Evolutionary conservation across 2,329 filamentous ascomycete genomes (phyloP).

Genomic region (Aspergillus brunneoviolaceus): DNA sequence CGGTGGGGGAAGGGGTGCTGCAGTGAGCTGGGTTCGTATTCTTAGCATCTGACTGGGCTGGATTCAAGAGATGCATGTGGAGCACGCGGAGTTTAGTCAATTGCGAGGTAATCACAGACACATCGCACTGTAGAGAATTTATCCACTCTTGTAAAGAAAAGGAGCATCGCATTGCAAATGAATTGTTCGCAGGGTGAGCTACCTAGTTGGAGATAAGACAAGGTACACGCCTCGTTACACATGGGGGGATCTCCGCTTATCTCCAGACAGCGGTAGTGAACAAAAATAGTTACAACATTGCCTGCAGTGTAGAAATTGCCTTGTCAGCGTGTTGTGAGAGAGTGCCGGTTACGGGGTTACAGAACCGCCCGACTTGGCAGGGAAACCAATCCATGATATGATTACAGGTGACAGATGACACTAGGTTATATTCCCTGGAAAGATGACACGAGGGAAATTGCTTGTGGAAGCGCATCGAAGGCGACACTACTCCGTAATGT

Average conservation of each 20-base stretch:
- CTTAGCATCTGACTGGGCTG: conserved; percentile 1
- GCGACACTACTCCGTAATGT: not conserved
- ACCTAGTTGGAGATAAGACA: not conserved
- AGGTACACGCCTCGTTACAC: not conserved
- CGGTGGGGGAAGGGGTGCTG: not conserved
- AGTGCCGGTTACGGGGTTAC: conserved; percentile 7
- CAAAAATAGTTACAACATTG: no score
- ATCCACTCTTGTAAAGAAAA: not conserved
- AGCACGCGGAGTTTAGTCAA: not conserved
- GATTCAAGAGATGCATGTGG: not conserved
- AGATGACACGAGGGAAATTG: not conserved
- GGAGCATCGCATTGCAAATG: not conserved
- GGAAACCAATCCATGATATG: not conserved
- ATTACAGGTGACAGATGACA: not conserved
- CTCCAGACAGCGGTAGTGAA: not conserved
- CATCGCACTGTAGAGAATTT: not conserved
- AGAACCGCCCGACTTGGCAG: not conserved
- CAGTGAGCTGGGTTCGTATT: conserved; percentile 1
- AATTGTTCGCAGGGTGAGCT: not conserved
- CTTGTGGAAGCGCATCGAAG: conserved; percentile 14
- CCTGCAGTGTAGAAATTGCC: no score
- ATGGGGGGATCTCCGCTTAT: not conserved
- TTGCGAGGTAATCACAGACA: not conserved
- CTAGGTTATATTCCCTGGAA: no score
- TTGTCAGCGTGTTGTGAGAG: no score